Base-by-base conservation (phyloP, 1,284 basidiomycete species). In the Cryptococcus deneoformans region DNA sequence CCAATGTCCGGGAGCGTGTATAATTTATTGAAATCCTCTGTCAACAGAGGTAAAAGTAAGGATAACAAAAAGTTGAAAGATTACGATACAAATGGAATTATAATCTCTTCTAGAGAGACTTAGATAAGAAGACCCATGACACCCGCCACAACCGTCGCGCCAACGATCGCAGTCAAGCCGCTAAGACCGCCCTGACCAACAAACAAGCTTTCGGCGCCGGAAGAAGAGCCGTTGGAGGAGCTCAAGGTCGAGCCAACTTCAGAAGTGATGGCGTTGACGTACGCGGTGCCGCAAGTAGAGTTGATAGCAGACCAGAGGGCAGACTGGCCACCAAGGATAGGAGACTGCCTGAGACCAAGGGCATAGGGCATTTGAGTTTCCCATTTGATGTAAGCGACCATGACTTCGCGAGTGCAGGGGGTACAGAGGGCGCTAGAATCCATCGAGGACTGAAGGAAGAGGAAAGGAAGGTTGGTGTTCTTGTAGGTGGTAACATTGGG, bases 371-470 rank as follows among this genome's bases (percentile, higher is more conserved):
- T 77, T 58, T 77, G 73, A 48, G 84, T 83, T 79, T 92, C 88
- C 77, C 84, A 93, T 60, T 79, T 77, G 76, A 90, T 86, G 82
- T 89, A 96, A 7, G 85, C 64, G 6, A 84, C 83, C 64, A 95
- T 71, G 72, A 92, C 79, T 64, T 82, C 82, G 71, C 87, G 85
- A 14, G 89, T 86, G 85, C 92, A 96, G 5, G 86, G 69, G 2
- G 83, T 86, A 85, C 92, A 96, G 55, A 94, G 85, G 42, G 78
- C 57, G 44, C 75, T 68, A 38, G 80, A 76, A 50, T 81, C 42
- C 72, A 84, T 80, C 63, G 70, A 64, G 46, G 86, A 79, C 54
- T 81, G 74, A 68, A 89, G 82, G 85, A 88, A 86, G 65, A 95
- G 80, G 87, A 91, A 94, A 44, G 85, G 80, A 53, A 94, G 77